Conservation (phyloP, 306 rosid genomes). For the Trifolium pratense region DNA sequence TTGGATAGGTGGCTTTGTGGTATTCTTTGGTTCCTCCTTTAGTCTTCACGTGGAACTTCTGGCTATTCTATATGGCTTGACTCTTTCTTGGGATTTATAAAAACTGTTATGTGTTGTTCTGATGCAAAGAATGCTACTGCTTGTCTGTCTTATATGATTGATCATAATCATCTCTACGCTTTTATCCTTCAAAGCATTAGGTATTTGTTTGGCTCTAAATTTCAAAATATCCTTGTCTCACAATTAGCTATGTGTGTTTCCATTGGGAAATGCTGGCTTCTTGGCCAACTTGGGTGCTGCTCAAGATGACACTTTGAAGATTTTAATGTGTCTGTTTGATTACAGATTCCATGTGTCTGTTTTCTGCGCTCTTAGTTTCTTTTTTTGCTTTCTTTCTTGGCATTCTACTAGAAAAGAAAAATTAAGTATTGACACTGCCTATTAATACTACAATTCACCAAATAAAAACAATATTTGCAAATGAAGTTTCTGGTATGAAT, state of each 20-base stretch:
- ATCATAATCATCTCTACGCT: neutral
- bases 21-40: neutral
- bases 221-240: neutral
- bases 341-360: neutral
- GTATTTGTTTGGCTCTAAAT: neutral
- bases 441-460: neutral
- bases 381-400: neutral
- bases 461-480: slow-evolving; percentile 3
- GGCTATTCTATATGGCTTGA: neutral
- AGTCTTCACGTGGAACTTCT: neutral
- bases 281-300: neutral
- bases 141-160: neutral
- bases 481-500: neutral
- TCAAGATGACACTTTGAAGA: neutral
- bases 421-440: neutral
- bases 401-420: neutral
- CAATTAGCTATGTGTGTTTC: neutral
- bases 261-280: neutral
- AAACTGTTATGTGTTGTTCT: neutral
- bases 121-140: neutral
- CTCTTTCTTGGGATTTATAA: slow-evolving; percentile 2
- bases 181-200: neutral
- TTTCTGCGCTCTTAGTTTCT: neutral
- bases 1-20: neutral
- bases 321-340: neutral